Conservation (phyloP, 2,329 filamentous ascomycete species). For the Diaporthe citriasiana region DNA sequence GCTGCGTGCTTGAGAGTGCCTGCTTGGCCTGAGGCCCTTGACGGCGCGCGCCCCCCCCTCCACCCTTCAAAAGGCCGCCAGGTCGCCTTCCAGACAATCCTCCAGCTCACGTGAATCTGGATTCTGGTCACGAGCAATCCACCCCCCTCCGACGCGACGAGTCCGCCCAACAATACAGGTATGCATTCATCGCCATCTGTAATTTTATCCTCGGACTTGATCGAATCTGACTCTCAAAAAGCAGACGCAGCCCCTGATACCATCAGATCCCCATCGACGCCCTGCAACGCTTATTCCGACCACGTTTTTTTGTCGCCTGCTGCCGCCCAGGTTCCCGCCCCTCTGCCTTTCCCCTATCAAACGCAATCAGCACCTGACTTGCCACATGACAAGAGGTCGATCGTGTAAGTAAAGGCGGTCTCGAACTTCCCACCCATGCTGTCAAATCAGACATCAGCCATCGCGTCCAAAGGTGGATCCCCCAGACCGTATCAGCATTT, state of each 20-base stretch:
- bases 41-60: slow-evolving; percentile 21
- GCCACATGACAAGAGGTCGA: slow-evolving; percentile 39
- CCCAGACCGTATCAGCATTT: slow-evolving; percentile 23
- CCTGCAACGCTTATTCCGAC: slow-evolving; percentile 36
- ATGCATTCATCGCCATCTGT: slow-evolving; percentile 38
- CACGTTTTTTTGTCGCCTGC: slow-evolving; percentile 35
- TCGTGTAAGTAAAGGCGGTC: slow-evolving; percentile 39
- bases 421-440: slow-evolving; percentile 19
- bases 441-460: slow-evolving; percentile 30
- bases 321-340: slow-evolving; percentile 22
- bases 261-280: slow-evolving; percentile 16
- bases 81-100: slow-evolving; percentile 25
- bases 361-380: slow-evolving; percentile 42
- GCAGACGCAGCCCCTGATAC: background rate
- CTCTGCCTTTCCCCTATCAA: slow-evolving; percentile 25
- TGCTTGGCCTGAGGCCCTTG: slow-evolving; percentile 25
- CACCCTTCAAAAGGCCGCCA: slow-evolving; percentile 40
- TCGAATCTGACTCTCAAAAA: slow-evolving; percentile 37
- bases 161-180: slow-evolving; percentile 38
- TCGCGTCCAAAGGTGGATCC: slow-evolving; percentile 27
- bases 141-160: slow-evolving; percentile 30
- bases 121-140: slow-evolving; percentile 39
- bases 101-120: slow-evolving; percentile 39
- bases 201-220: slow-evolving; percentile 38
- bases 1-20: background rate